Evolutionary conservation across 2,329 filamentous ascomycete genomes (phyloP), one percentile per base, ranked within the genome.

Genomic region (Colletotrichum liriopes): DNA sequence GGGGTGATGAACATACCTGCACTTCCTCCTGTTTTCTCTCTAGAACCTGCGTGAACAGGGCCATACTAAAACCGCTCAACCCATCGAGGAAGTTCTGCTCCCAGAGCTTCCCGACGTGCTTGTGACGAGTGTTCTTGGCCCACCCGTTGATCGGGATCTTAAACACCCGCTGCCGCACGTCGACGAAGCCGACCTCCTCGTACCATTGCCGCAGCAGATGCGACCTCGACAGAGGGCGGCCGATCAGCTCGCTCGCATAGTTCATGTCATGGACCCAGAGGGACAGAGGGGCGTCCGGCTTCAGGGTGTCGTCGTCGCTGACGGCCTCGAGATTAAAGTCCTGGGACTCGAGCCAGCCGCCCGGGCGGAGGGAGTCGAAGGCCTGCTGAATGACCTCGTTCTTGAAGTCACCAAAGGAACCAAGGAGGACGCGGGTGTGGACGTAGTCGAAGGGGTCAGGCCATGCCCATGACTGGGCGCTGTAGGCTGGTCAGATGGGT

Each of bases 361-460:
- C 88, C 0, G 87, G 87, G 16, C 79, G 78, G 0, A 90, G 80
- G 49, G 84, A 80, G n/a, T 81, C 79, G 71, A 86, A 88, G 5
- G 87, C 86, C 72, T 87, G 86, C 41, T 81, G 79, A 67, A 92
- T 87, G 26, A 90, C 81, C 60, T 89, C 82, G 1, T 76, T 76
- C 65, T 85, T 82, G 76, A 87, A 87, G 66, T 85, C 81, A 8
- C 81, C 79, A 84, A 87, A 89, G 75, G 85, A 87, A 26, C 86
- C 87, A 12, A 84, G 77, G 0, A 86, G 87, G 45, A 84, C 79
- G 51, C 88, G 85, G 0, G 85, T 85, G 77, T 90, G 88, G 54
- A 90, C 85, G 74, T 87, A 89, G 75, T 90, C 87, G 68, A 89
- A 86, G 1, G 86, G 83, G 62, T 90, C 86, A 4, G 87, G 86